Conservation (phyloP, 2,329 filamentous ascomycete species). For the Fusarium sp. region DNA sequence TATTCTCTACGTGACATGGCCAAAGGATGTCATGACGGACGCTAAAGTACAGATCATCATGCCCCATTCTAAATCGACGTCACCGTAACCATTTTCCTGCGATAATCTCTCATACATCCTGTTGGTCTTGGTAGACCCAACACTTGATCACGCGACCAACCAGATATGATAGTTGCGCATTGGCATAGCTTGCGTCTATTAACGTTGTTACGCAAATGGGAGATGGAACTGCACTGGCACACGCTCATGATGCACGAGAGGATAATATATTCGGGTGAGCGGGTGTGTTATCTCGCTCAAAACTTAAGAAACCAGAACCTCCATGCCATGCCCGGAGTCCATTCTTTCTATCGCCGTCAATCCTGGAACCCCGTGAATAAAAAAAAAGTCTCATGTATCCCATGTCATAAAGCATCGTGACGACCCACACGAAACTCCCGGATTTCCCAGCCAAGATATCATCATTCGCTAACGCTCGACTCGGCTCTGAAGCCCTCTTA, state of each 20-base stretch:
- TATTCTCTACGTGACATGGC: no score
- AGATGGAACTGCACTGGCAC: no score
- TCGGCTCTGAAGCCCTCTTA: conserved; percentile 48
- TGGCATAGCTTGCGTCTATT: neutral
- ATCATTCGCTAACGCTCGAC: conserved; percentile 51
- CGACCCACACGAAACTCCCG: conserved; percentile 49
- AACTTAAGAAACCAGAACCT: conserved; percentile 27
- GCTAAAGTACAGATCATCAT: no score
- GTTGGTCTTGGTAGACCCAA: neutral
- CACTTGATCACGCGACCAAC: no score
- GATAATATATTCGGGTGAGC: conserved; percentile 32
- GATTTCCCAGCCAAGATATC: conserved; percentile 47
- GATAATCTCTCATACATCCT: no score
- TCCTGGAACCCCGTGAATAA: conserved; percentile 33
- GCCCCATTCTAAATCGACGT: no score
- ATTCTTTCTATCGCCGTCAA: conserved; percentile 35
- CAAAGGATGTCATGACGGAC: no score
- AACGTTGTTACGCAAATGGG: neutral
- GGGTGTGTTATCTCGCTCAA: conserved; percentile 10
- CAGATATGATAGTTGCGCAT: no score
- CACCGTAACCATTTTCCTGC: no score
- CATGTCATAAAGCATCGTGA: conserved; percentile 49
- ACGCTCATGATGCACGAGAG: conserved; percentile 17
- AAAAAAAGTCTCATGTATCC: conserved; percentile 45
- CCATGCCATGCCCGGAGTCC: conserved; percentile 23